phyloP scores from a whole-genome alignment of 169 alveolate species.

The Plasmodium relictum region DNA sequence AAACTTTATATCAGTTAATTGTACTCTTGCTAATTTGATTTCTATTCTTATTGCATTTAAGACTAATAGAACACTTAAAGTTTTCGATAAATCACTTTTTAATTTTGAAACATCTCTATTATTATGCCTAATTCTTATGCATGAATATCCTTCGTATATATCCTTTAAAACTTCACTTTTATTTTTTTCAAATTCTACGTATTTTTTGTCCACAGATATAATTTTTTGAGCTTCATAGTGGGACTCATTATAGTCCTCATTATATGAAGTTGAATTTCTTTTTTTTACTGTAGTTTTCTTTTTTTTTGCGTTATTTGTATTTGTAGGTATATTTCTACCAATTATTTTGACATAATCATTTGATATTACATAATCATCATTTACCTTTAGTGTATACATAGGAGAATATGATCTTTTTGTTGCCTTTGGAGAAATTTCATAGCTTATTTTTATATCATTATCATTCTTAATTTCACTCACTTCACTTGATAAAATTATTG shows the following conservation, averaged over 20 bases:
- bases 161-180: slow-evolving; percentile 70
- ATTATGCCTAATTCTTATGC: slow-evolving; percentile 68
- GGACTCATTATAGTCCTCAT: slow-evolving; percentile 16
- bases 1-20: slow-evolving; percentile 55
- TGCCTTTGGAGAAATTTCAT: slow-evolving; percentile 56
- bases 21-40: slow-evolving; percentile 56
- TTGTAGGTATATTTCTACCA: slow-evolving; percentile 54
- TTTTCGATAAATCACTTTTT: slow-evolving; percentile 56
- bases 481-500: slow-evolving; percentile 64
- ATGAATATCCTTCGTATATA: slow-evolving; percentile 70
- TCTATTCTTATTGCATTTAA: slow-evolving; percentile 68
- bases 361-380: slow-evolving; percentile 49
- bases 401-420: slow-evolving; percentile 70
- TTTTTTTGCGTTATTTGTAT: slow-evolving; percentile 46
- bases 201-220: slow-evolving; percentile 54
- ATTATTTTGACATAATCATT: slow-evolving; percentile 62
- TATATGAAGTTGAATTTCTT: slow-evolving; percentile 15
- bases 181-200: slow-evolving; percentile 30
- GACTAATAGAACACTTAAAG: slow-evolving; percentile 51
- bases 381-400: slow-evolving; percentile 53
- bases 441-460: slow-evolving; percentile 40
- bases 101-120: slow-evolving; percentile 67
- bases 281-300: slow-evolving; percentile 19
- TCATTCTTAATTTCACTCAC: slow-evolving; percentile 58
- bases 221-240: slow-evolving; percentile 16